Evolutionary conservation across 441 rosid species (phyloP), one percentile per base, ranked within the genome.

Genomic region (Metrosideros polymorpha): DNA sequence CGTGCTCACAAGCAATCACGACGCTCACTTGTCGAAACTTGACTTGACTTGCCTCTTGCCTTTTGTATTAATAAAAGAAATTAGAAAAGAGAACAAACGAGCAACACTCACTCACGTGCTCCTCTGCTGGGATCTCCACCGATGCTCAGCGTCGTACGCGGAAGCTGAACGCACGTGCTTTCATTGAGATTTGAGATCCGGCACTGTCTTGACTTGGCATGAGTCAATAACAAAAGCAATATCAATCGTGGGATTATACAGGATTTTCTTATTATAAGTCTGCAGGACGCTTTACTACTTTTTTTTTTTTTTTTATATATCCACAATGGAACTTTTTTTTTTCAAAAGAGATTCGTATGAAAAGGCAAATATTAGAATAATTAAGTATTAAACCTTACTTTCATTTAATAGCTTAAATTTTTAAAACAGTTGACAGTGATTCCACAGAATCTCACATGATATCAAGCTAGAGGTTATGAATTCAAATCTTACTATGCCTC

Each of bases 171-270:
- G 29, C 14, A 0, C 1, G n/a, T 24, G 59, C 29, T 25, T 55
- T 55, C 29, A 55, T 25, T 55, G 14, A 4, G 59, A 55, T 25
- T 25, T 24, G 59, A 0, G 29, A 55, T 55, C 59, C 29, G 24
- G 59, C 29, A 9, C 27, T 55, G 59, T 55, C 59, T 55, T 25
- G n/a, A 55, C 29, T 55, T 25, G 29, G 59, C 57, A 24, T 9
- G 6, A 15, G 13, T 54, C 13, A 54, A 9, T 54, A 12, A 9
- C 6, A 9, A 24, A 54, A 54, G 57, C 57, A n/a, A 54, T 55
- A 0, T 0, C 29, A 25, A 55, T 25, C 29, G 29, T 0, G 59
- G 59, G n/a, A 54, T 24, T 4, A 55, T 25, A 55, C 2, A 24
- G 29, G 29, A 25, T 55, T 55, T 25, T 9, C 12, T 55, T 25